Percentiles rank a stretch among this genome's conserved stretches.
Evolutionary conservation across 2,329 filamentous ascomycete species (phyloP).

Genomic region (Grosmannia serpens): DNA sequence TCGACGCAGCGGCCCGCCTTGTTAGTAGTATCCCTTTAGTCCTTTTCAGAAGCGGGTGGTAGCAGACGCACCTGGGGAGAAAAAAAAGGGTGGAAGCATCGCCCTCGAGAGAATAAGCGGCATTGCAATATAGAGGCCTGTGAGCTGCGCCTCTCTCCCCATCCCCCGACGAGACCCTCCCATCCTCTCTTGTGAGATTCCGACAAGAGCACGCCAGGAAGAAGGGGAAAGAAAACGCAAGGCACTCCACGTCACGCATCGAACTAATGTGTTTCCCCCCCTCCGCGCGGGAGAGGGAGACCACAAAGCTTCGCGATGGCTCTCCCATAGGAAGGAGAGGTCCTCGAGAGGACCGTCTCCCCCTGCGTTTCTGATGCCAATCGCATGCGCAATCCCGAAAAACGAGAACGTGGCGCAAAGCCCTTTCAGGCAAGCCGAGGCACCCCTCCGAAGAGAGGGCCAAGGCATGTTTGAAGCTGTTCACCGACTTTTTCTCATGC

Average conservation of each 20-base stretch:
- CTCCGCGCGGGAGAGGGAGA: background rate
- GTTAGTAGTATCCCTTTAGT: conserved; percentile 9
- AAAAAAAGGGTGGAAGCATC: conserved; percentile 10
- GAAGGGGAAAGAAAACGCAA: background rate
- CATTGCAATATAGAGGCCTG: conserved; percentile 14
- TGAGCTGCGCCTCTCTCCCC: background rate
- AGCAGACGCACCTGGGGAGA: conserved; percentile 4
- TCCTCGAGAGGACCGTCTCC: background rate
- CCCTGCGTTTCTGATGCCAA: conserved; percentile 16
- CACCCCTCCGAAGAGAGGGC: background rate
- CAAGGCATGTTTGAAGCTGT: conserved; percentile 12
- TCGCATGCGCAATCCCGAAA: conserved; percentile 10
- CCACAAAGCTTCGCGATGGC: conserved; percentile 16
- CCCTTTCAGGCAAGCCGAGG: conserved; percentile 13
- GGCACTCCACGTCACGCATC: conserved; percentile 14
- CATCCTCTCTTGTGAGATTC: background rate
- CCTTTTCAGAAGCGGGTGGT: background rate
- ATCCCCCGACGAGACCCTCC: background rate
- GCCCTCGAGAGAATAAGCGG: conserved; percentile 17
- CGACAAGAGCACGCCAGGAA: background rate
- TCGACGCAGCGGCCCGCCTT: background rate
- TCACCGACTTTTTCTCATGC: conserved; percentile 17
- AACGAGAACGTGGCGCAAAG: conserved; percentile 10
- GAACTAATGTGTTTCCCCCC: conserved; percentile 13
- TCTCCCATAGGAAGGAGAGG: conserved; percentile 12